Conservation (phyloP, 2,329 filamentous ascomycete genomes). For the Colletotrichum endophyticum region DNA sequence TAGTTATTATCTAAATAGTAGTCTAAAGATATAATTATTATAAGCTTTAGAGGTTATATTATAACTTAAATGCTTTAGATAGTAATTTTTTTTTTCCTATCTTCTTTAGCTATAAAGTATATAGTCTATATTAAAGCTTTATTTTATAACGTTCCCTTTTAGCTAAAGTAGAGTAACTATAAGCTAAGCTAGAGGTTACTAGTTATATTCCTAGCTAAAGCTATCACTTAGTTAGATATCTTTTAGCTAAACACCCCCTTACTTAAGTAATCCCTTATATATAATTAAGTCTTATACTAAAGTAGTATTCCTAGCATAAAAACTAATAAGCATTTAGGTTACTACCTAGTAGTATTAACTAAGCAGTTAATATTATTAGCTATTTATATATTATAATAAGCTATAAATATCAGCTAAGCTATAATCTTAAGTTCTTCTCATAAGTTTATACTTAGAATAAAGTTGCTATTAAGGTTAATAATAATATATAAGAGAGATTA, state of each 20-base stretch:
- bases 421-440: too few relatives aligned
- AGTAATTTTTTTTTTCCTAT: background rate
- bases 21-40: too few relatives aligned
- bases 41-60: too few relatives aligned
- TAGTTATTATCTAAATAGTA: too few relatives aligned
- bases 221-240: background rate
- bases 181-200: background rate
- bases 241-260: background rate
- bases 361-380: background rate
- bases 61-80: too few relatives aligned
- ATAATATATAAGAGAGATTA: too few relatives aligned
- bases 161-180: background rate
- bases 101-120: background rate
- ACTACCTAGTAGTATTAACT: background rate
- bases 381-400: background rate
- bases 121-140: background rate
- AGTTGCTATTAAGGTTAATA: too few relatives aligned
- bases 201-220: background rate
- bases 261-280: background rate
- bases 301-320: background rate
- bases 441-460: too few relatives aligned
- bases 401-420: background rate
- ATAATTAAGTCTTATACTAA: too few relatives aligned
- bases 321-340: background rate
- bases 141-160: background rate